These are phyloP conservation scores for Magnusiomyces ingens DNA, from an alignment of 1,139 yeast genomes.

Conservation along the genomic window DNA sequence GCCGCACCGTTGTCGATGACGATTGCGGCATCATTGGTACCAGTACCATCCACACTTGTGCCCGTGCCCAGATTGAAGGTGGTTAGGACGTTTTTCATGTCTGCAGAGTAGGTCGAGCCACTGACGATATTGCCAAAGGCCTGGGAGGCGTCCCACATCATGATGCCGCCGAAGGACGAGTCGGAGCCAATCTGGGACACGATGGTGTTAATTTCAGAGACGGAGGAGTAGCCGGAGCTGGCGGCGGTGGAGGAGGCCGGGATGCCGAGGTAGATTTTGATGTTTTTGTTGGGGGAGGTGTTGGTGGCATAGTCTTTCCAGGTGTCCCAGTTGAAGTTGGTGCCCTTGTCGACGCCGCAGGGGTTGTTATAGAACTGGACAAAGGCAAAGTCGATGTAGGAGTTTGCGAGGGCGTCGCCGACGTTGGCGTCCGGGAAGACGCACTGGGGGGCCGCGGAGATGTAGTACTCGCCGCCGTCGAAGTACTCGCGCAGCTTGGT, in stretches of 20 bases:
- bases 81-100: constrained; percentile 37
- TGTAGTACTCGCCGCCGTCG: constrained; percentile 47
- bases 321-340: constrained; percentile 55
- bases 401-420: constrained; percentile 54
- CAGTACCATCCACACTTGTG: neutral
- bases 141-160: constrained; percentile 90
- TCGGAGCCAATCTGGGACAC: constrained; percentile 20
- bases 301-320: constrained; percentile 67
- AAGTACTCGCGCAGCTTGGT: constrained; percentile 48
- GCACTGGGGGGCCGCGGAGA: constrained; percentile 94
- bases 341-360: constrained; percentile 40
- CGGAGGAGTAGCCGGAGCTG: constrained; percentile 47
- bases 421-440: constrained; percentile 82
- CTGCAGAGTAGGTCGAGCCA: constrained; percentile 41
- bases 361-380: constrained; percentile 90
- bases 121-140: constrained; percentile 48
- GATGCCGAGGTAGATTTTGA: constrained; percentile 59
- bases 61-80: neutral
- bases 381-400: constrained; percentile 74
- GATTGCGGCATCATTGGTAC: neutral
- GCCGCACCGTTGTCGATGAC: neutral
- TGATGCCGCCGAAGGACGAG: constrained; percentile 68
- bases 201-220: constrained; percentile 22
- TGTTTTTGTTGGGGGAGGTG: constrained; percentile 55
- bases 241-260: constrained; percentile 67